A percentile compares a stretch with the other conserved stretches of the same genome.
Conservation (phyloP, 768 basidiomycete genomes). For the Exsudoporus frostii region DNA sequence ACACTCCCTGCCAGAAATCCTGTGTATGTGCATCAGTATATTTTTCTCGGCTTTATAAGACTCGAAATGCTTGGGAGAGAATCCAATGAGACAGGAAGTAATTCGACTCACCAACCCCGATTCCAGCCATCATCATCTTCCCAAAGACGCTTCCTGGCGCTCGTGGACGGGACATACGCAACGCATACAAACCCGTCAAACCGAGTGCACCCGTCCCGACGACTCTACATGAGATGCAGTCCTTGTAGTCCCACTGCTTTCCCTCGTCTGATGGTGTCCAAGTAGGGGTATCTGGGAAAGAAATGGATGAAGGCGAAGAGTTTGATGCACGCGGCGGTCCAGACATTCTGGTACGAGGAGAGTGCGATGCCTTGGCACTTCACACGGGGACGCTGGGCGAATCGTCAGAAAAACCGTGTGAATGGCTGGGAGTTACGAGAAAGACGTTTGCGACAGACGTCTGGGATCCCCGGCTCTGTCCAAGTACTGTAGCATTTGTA, state of each 20-base stretch:
- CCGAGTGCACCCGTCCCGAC: slow-evolving; percentile 64
- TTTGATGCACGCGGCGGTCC: slow-evolving; percentile 14
- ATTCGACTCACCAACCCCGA: slow-evolving; percentile 54
- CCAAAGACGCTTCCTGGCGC: slow-evolving; percentile 61
- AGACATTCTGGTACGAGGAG: slow-evolving; percentile 12
- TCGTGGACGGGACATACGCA: slow-evolving; percentile 58
- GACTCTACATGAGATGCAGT: slow-evolving; percentile 69
- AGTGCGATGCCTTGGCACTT: neutral
- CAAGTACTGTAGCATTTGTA: too few relatives aligned
- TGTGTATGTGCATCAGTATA: slow-evolving; percentile 13
- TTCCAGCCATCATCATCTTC: slow-evolving; percentile 57
- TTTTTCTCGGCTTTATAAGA: neutral
- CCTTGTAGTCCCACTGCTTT: slow-evolving; percentile 32
- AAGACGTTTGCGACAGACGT: neutral
- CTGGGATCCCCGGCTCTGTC: neutral
- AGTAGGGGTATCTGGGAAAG: neutral
- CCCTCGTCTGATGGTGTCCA: slow-evolving; percentile 3
- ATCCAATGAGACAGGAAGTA: neutral
- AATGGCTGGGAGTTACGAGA: neutral
- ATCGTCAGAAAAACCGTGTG: neutral
- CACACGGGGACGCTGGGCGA: neutral
- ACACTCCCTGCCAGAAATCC: slow-evolving; percentile 31
- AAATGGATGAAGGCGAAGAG: neutral
- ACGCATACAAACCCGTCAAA: slow-evolving; percentile 63
- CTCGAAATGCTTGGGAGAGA: neutral